phyloP scores from a whole-genome alignment of 129 eudicot genomes.

The sunflower (Helianthus annuus) region HanXRQr2.0-SUNRISE NC_035446.2:56184223-56184722 shows the following conservation, averaged over 20 bases:
- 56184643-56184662: constrained; percentile 1
- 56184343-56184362: constrained; percentile 17
- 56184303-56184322: constrained; percentile 14
- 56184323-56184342: constrained; percentile 18
- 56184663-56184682: not conserved
- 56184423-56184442: constrained; percentile 23
- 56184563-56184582: not conserved
- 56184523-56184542: constrained; percentile 18
- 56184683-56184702: not conserved
- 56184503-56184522: constrained; percentile 9
- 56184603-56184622: no score
- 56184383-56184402: constrained; percentile 13
- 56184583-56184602: not conserved
- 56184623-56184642: not conserved
- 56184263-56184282: not conserved
- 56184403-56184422: not conserved
- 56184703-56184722: no score
- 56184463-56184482: constrained; percentile 23
- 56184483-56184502: constrained; percentile 9
- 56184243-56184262: not conserved
- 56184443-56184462: constrained; percentile 30
- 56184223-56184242: not conserved
- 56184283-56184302: not conserved
- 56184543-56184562: not conserved
- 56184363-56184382: constrained; percentile 18